Conservation (phyloP, 352 stramenopile species). For the Thraustotheca clavata region DNA sequence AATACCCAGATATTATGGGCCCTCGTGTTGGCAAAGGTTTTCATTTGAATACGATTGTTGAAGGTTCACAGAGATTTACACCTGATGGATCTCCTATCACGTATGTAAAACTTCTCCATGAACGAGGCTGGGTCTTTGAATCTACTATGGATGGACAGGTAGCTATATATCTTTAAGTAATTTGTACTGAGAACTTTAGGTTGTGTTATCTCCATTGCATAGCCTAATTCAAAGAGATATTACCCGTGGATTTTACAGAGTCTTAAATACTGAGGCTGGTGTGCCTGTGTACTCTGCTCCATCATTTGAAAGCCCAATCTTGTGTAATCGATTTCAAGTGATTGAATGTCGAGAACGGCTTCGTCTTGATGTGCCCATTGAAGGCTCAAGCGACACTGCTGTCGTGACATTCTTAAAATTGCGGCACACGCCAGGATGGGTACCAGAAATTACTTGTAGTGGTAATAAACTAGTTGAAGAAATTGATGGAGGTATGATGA, state of each 20-base stretch:
- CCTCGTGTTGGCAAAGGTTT: conserved; percentile 71
- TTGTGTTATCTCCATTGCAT: conserved; percentile 58
- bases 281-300: conserved; percentile 51
- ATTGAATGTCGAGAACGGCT: conserved; percentile 74
- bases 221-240: conserved; percentile 57
- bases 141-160: conserved; percentile 73
- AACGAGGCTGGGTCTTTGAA: conserved; percentile 81
- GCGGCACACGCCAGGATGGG: conserved; percentile 70
- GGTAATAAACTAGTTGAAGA: background rate
- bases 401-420: conserved; percentile 70
- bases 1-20: conserved; percentile 76
- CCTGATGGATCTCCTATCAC: conserved; percentile 73
- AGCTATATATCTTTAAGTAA: too few species aligned
- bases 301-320: conserved; percentile 16
- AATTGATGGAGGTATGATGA: conserved; percentile 8
- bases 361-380: conserved; percentile 26
- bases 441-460: conserved; percentile 30
- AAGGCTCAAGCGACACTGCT: conserved; percentile 18
- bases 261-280: conserved; percentile 33
- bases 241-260: conserved; percentile 67
- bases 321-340: conserved; percentile 19
- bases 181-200: background rate
- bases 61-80: conserved; percentile 75
- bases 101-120: conserved; percentile 72
- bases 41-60: conserved; percentile 73